Evolutionary conservation across 805 yeast species (phyloP), one percentile per base, ranked within the genome.

Genomic region (Metschnikowia shivogae): DNA sequence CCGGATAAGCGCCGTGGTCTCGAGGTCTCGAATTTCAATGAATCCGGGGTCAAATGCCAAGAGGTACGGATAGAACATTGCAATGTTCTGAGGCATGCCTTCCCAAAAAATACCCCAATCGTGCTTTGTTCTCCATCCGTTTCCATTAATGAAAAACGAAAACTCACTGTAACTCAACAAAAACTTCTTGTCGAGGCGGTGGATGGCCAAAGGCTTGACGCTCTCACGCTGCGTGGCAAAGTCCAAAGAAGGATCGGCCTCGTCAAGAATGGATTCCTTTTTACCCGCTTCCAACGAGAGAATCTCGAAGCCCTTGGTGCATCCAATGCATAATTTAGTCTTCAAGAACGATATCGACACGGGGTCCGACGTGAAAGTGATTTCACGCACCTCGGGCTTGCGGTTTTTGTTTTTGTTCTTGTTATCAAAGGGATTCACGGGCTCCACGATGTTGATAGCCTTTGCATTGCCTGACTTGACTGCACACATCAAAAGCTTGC

Each of bases 21-120:
- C 95, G 59, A 90, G 89, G 55, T 89, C 89, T 47, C 99, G 77
- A 38, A 93, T 86, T 68, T 93, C 99, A 62, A 93, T 88, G 57
- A 93, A 89, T 47, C 80, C 84, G 14, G 83, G 78, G 61, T 92
- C 98, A 67, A 93, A 93, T 5, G 97, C 93, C 41, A 93, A 68
- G 44, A 93, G 72, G 60, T 89, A 92, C 3, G 99, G 99, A 67
- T 90, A 92, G 78, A 95, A 89, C 37, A 93, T 74, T 13, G 97
- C 95, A 63, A 93, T 89, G 49, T 84, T 81, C 59, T 86, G 93
- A 5, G 99, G 98, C 42, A 82, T 78, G 31, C 98, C 97, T 67
- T 93, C 98, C 99, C 99, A 93, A 60, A 86, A 82, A 42, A 93
- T 84, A 53, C 90, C 85, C 90, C 96, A 90, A 42, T 88, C 92